Conservation (phyloP, 1,139 yeast species). For the Pichia sp. region DNA sequence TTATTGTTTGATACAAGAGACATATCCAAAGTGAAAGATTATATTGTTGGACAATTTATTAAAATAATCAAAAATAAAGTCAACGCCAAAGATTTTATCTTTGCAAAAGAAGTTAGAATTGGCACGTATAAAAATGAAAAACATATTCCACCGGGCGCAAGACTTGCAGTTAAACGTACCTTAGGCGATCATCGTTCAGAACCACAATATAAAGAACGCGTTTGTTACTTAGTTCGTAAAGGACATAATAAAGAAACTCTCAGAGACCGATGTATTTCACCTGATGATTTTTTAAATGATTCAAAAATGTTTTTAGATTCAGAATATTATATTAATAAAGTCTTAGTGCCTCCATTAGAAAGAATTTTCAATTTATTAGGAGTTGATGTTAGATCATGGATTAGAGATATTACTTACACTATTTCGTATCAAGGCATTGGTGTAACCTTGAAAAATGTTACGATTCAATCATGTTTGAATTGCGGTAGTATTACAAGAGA, state of each 20-base stretch:
- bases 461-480: constrained; percentile 5
- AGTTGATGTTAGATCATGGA: constrained; percentile 74
- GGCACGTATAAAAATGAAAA: constrained; percentile 73
- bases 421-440: constrained; percentile 15
- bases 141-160: constrained; percentile 87
- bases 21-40: constrained; percentile 60
- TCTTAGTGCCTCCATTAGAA: constrained; percentile 83
- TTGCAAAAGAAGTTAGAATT: constrained; percentile 81
- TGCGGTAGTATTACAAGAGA: constrained; percentile 8
- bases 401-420: constrained; percentile 56
- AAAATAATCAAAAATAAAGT: constrained; percentile 58
- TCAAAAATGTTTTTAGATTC: constrained; percentile 54
- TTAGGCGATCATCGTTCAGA: constrained; percentile 63
- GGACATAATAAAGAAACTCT: constrained; percentile 62
- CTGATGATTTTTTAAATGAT: constrained; percentile 53
- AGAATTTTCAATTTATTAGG: constrained; percentile 79
- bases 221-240: constrained; percentile 73
- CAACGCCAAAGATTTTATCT: constrained; percentile 75
- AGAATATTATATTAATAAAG: constrained; percentile 77
- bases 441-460: constrained; percentile 3
- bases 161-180: constrained; percentile 57
- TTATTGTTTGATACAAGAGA: constrained; percentile 68
- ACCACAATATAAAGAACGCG: constrained; percentile 85
- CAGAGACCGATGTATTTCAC: constrained; percentile 74
- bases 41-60: constrained; percentile 56